phyloP scores from a whole-genome alignment of 1,284 basidiomycete genomes.

The Singerocomus rubriflavus region DNA sequence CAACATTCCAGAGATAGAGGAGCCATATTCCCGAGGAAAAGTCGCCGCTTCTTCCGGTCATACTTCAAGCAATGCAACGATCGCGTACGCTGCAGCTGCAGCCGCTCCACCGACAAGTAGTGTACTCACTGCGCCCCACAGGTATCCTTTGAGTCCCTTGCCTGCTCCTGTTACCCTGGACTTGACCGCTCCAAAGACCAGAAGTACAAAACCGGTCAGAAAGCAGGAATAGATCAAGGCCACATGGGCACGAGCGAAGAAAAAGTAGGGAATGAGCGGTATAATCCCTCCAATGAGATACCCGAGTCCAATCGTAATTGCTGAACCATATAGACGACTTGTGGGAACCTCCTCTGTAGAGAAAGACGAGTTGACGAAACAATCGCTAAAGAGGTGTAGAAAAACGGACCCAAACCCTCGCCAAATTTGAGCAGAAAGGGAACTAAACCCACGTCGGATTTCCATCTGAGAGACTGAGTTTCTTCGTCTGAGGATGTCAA shows the following conservation, averaged over 20 bases:
- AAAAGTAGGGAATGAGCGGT: slow-evolving; percentile 90
- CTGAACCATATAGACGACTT: slow-evolving; percentile 71
- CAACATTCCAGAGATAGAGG: background rate
- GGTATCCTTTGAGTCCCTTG: slow-evolving; percentile 49
- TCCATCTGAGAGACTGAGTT: slow-evolving; percentile 53
- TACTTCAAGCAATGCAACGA: slow-evolving; percentile 75
- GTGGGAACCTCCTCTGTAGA: slow-evolving; percentile 76
- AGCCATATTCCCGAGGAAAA: background rate
- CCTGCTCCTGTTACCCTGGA: slow-evolving; percentile 86
- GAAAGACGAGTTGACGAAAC: background rate
- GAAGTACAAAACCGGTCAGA: slow-evolving; percentile 79
- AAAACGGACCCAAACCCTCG: slow-evolving; percentile 71
- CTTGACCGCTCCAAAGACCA: slow-evolving; percentile 89
- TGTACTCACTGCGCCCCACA: slow-evolving; percentile 90
- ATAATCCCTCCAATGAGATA: slow-evolving; percentile 86
- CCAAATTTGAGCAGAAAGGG: slow-evolving; percentile 93
- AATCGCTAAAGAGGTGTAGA: background rate
- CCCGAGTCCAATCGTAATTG: slow-evolving; percentile 89
- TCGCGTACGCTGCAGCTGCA: slow-evolving; percentile 83
- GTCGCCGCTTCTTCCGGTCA: background rate
- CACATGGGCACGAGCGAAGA: slow-evolving; percentile 61
- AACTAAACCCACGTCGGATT: slow-evolving; percentile 77
- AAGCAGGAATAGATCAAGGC: slow-evolving; percentile 73
- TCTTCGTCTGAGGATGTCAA: slow-evolving; percentile 44
- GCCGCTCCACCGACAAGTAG: slow-evolving; percentile 88